A percentile compares a stretch with the other conserved stretches of the same genome.
Evolutionary conservation across 176 grass and related monocot genomes (phyloP).

Genomic region (Thinopyrum elongatum): DNA sequence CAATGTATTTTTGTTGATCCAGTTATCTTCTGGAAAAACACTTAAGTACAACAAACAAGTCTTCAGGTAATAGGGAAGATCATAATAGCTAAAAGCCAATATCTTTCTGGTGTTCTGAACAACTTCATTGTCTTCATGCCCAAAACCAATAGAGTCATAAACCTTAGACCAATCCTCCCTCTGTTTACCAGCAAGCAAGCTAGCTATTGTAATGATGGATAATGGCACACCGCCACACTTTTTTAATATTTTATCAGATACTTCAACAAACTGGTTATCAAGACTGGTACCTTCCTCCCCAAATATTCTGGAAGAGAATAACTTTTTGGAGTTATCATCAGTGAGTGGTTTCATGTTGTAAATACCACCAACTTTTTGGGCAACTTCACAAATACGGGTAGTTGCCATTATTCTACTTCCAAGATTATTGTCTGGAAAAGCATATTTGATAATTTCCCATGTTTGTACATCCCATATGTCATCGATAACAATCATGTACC

Average conservation of each 20-base stretch:
- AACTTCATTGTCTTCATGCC: neutral
- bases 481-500: neutral
- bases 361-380: neutral
- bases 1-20: neutral
- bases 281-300: neutral
- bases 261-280: neutral
- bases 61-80: neutral
- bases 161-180: neutral
- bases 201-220: neutral
- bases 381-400: neutral
- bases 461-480: neutral
- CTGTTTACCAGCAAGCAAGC: neutral
- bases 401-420: slow-evolving; percentile 1
- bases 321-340: neutral
- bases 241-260: neutral
- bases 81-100: neutral
- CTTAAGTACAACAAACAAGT: too few relatives aligned
- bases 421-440: neutral
- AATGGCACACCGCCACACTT: neutral
- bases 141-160: neutral
- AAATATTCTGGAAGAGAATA: neutral
- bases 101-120: neutral
- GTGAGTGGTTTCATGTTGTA: neutral
- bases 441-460: neutral
- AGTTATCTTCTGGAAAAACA: neutral